A percentile compares a stretch with the other conserved stretches of the same genome.
These are phyloP conservation scores for Aspergillus affinis DNA, from an alignment of 495 filamentous ascomycete species.

Conservation along the genomic window DNA sequence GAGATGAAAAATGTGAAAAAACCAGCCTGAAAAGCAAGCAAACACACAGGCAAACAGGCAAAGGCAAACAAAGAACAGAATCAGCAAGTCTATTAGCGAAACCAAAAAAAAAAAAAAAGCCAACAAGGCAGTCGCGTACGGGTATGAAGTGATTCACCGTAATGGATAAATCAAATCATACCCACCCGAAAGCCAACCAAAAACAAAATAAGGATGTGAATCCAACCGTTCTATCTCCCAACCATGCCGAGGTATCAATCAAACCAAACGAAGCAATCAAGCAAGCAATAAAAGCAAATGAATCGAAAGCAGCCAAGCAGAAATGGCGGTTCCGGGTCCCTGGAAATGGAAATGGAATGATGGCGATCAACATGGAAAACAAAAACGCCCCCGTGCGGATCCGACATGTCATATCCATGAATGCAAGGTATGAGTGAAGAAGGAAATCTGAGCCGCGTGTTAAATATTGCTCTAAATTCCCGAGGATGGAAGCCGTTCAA, in stretches of 20 bases:
- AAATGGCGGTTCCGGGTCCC: not conserved
- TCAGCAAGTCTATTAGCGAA: not conserved
- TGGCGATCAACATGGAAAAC: not conserved
- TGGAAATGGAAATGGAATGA: not conserved
- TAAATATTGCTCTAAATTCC: not conserved
- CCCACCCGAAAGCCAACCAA: constrained; percentile 9
- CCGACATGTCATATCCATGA: not conserved
- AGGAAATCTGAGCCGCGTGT: not conserved
- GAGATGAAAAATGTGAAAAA: constrained; percentile 1
- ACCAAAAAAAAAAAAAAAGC: not conserved
- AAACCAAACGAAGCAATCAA: constrained; percentile 9
- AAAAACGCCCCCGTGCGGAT: not conserved
- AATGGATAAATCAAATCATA: constrained; percentile 1
- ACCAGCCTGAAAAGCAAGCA: not conserved
- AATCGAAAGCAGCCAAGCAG: not conserved
- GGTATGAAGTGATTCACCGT: not conserved
- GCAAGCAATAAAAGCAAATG: constrained; percentile 15
- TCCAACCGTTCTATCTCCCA: constrained; percentile 25
- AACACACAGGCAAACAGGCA: constrained; percentile 2
- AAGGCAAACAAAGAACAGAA: not conserved
- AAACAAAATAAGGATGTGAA: constrained; percentile 11
- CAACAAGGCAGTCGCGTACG: not conserved
- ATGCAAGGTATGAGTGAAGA: not conserved
- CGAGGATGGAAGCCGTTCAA: not conserved
- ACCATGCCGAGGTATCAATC: constrained; percentile 23